Conservation (phyloP, 164 flowering plant species). For the Taxillus chinensis region DNA sequence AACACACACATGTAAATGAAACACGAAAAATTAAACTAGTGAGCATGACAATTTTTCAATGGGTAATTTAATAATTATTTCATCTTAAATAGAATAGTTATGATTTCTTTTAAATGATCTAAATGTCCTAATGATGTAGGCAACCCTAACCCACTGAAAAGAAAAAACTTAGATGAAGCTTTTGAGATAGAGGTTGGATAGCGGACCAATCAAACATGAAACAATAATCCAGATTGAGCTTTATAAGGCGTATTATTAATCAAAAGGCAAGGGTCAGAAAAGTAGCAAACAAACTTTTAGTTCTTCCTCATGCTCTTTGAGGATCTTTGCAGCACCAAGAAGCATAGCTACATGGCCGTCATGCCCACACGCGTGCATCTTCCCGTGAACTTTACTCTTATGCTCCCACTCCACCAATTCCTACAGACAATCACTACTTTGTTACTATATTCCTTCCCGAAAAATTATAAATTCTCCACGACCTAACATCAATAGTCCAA, state of each 20-base stretch:
- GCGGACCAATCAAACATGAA: background rate
- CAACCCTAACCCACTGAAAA: no score
- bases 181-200: no score
- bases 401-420: conserved; percentile 72
- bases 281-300: conserved; percentile 24
- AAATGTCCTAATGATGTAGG: no score
- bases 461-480: background rate
- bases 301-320: conserved; percentile 33
- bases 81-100: no score
- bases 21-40: no score
- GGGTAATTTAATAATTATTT: no score
- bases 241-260: background rate
- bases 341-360: conserved; percentile 74
- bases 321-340: conserved; percentile 66
- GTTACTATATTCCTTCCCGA: background rate
- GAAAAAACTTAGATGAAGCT: no score
- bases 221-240: background rate
- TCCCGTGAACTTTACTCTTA: conserved; percentile 53
- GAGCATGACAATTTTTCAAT: no score
- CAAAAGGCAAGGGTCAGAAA: background rate
- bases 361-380: conserved; percentile 77
- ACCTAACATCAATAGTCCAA: no score
- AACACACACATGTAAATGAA: no score
- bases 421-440: conserved; percentile 15
- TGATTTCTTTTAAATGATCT: no score